A percentile compares a stretch with the other conserved stretches of the same genome.
phyloP scores from a whole-genome alignment of 352 stramenopile genomes.

The Phytophthora pseudosyringae region DNA sequence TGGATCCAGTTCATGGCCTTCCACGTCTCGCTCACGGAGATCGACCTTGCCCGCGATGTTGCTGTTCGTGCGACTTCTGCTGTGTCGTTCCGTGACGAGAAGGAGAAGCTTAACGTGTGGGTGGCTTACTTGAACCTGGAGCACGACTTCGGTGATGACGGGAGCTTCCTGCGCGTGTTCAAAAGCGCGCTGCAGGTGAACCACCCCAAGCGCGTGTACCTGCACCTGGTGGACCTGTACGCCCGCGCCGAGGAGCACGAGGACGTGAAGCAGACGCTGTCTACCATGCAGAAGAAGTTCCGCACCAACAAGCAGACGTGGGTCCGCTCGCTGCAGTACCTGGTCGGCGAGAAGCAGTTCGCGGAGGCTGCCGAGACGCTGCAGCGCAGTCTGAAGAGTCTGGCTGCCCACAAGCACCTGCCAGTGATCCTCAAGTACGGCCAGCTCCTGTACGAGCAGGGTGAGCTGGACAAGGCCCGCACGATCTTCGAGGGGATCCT shows the following conservation, averaged over 20 bases:
- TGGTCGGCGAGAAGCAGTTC: slow-evolving; percentile 79
- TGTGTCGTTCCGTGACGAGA: slow-evolving; percentile 95
- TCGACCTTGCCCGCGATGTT: slow-evolving; percentile 93
- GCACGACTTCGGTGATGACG: slow-evolving; percentile 95
- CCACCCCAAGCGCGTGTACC: slow-evolving; percentile 95
- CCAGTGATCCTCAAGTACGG: slow-evolving; percentile 96
- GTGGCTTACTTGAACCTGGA: slow-evolving; percentile 96
- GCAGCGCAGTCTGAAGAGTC: slow-evolving; percentile 92
- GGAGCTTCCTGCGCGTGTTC: slow-evolving; percentile 91
- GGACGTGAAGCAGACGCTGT: slow-evolving; percentile 75
- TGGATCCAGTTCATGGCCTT: slow-evolving; percentile 99
- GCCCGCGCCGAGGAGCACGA: slow-evolving; percentile 67
- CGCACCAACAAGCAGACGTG: slow-evolving; percentile 91
- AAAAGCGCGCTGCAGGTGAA: slow-evolving; percentile 93
- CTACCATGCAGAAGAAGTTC: slow-evolving; percentile 94
- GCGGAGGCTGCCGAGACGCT: slow-evolving; percentile 88
- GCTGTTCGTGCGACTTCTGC: slow-evolving; percentile 92
- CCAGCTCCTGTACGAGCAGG: slow-evolving; percentile 95
- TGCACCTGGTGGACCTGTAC: slow-evolving; percentile 95
- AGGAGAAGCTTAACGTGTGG: slow-evolving; percentile 98
- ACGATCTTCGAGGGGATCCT: slow-evolving; percentile 96
- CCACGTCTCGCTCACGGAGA: slow-evolving; percentile 95
- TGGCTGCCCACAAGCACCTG: slow-evolving; percentile 95
- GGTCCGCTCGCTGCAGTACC: slow-evolving; percentile 86
- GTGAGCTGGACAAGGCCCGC: slow-evolving; percentile 92